phyloP scores from a whole-genome alignment of 768 basidiomycete genomes.

The Termitomyces sp. region DNA sequence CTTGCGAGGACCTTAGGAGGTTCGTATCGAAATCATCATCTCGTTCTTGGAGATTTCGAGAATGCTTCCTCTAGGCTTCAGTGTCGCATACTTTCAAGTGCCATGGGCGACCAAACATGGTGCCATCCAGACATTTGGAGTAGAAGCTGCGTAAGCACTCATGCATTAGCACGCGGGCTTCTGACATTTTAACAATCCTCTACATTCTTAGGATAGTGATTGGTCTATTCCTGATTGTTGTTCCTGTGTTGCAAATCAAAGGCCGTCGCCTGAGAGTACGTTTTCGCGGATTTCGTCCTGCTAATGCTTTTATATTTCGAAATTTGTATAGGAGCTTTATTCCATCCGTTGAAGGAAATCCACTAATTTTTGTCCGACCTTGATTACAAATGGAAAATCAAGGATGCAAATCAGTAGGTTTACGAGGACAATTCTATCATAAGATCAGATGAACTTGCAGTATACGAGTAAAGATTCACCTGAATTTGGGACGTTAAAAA shows the following conservation, averaged over 20 bases:
- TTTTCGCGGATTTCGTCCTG: neutral
- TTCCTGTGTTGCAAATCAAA: slow-evolving; percentile 44
- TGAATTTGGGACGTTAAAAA: too few species aligned
- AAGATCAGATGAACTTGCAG: too few species aligned
- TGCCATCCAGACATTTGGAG: slow-evolving; percentile 51
- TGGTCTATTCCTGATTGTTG: slow-evolving; percentile 45
- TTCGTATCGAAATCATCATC: neutral
- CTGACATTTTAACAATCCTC: neutral
- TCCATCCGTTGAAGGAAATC: slow-evolving; percentile 5
- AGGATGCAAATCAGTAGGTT: too few species aligned
- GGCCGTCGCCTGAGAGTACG: slow-evolving; percentile 41
- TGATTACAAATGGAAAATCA: too few species aligned
- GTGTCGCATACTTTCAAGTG: slow-evolving; percentile 57
- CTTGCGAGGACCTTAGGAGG: slow-evolving; percentile 47
- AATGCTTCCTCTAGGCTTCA: slow-evolving; percentile 31
- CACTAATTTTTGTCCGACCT: neutral
- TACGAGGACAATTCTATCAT: too few species aligned
- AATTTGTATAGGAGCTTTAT: slow-evolving; percentile 16
- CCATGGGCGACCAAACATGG: slow-evolving; percentile 52
- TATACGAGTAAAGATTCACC: too few species aligned
- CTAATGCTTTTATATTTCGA: neutral
- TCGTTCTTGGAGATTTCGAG: neutral
- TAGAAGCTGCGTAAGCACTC: slow-evolving; percentile 45
- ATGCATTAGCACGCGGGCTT: neutral
- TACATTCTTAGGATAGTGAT: slow-evolving; percentile 34